These are phyloP conservation scores for Aspergillus brasiliensis DNA, from an alignment of 2,329 filamentous ascomycete species.

Conservation along the genomic window DNA sequence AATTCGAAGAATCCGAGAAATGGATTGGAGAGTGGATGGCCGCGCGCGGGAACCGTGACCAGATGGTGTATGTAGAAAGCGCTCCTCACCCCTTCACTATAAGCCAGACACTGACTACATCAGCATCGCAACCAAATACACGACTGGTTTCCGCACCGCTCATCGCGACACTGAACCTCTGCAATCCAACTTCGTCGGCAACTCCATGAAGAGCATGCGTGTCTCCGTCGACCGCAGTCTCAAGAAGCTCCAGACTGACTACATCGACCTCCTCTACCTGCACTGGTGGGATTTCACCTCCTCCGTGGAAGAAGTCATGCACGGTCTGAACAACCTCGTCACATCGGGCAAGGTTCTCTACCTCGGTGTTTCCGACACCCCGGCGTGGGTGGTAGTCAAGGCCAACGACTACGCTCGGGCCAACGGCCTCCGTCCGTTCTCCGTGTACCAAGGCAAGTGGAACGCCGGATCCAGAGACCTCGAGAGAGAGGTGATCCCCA, in stretches of 20 bases:
- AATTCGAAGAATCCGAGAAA: constrained; percentile 61
- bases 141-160: constrained; percentile 58
- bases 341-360: constrained; percentile 15
- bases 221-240: constrained; percentile 49
- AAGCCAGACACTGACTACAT: neutral
- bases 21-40: constrained; percentile 72
- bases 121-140: constrained; percentile 67
- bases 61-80: constrained; percentile 69
- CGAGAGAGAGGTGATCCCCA: constrained; percentile 15
- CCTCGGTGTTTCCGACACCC: constrained; percentile 15
- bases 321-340: constrained; percentile 14
- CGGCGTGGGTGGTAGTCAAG: constrained; percentile 15
- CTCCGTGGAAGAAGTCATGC: constrained; percentile 17
- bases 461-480: constrained; percentile 14
- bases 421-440: constrained; percentile 11
- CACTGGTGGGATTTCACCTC: constrained; percentile 19
- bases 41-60: constrained; percentile 61
- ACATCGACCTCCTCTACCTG: constrained; percentile 38
- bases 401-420: constrained; percentile 18
- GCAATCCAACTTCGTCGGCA: constrained; percentile 48
- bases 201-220: constrained; percentile 46
- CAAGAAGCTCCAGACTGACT: constrained; percentile 55
- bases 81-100: neutral
- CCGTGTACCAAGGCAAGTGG: constrained; percentile 14
- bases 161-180: constrained; percentile 31